Percentiles rank a stretch among this genome's conserved stretches.
phyloP scores from a whole-genome alignment of 177 flowering plant species.

The Vitis hybrid region DNA sequence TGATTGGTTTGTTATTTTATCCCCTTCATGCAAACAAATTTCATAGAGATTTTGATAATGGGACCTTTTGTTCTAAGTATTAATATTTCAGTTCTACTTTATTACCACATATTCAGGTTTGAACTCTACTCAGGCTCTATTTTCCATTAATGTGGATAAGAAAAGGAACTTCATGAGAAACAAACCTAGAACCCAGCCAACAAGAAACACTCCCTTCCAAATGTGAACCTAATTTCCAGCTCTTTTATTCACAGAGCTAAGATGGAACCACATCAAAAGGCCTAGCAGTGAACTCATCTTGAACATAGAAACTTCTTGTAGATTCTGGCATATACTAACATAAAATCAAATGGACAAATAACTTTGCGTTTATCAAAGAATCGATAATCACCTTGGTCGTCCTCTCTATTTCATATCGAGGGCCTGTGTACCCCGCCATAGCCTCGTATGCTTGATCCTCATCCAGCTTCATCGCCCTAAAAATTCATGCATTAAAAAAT shows the following conservation, averaged over 20 bases:
- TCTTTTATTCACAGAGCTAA: background rate
- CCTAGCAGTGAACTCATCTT: too few relatives aligned
- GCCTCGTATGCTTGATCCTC: constrained; percentile 48
- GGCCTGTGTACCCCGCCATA: constrained; percentile 68
- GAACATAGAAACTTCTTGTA: too few relatives aligned
- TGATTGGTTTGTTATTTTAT: background rate
- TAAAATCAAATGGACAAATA: too few relatives aligned
- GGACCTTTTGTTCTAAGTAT: background rate
- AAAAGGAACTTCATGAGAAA: too few relatives aligned
- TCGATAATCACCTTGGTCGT: constrained; percentile 48
- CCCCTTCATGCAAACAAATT: too few relatives aligned
- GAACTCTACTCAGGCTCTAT: background rate
- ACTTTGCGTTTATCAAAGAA: too few relatives aligned
- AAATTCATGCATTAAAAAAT: background rate
- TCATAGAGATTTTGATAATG: too few relatives aligned
- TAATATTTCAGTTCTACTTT: background rate
- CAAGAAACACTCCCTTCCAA: background rate
- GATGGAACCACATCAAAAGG: too few relatives aligned
- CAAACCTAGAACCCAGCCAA: background rate
- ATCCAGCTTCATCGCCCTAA: constrained; percentile 72
- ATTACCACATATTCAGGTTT: background rate
- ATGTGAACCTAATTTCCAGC: background rate
- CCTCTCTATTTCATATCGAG: constrained; percentile 73
- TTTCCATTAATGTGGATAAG: too few relatives aligned
- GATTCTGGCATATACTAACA: too few relatives aligned